Evolutionary conservation across 192 early-diverging fungal genomes (phyloP), one percentile per base, ranked within the genome.

Genomic region (Mortierella claussenii): DNA sequence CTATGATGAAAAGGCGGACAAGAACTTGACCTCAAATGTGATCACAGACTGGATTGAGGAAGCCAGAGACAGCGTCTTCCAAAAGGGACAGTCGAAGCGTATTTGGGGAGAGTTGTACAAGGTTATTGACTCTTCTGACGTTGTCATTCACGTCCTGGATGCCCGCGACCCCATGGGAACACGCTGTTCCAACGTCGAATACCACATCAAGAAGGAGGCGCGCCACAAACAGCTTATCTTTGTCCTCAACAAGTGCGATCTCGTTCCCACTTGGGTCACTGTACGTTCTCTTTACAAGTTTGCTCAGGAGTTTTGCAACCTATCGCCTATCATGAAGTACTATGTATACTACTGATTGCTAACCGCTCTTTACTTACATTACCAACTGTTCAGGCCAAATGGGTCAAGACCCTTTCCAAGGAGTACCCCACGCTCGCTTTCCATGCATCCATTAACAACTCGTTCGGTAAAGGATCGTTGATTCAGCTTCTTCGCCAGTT

Each of bases 41-140:
- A 74, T 83, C 78, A 86, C 69, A 34, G 93, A 93, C 69, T 91
- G 82, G 49, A 82, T 82, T 2, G 92, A 94, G 55, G 90, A 86
- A 30, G 88, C 89, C 24, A 86, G 93, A 65, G 94, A 96, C 73
- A 94, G 94, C 71, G 90, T 95, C 62, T 91, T 99, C 68, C 89
- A 88, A 32, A 95, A 95, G 44, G 97, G 97, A 55, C 95, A 96
- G 68, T 96, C 95, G 2, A 95, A 93, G 79, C 91, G 97, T 74
- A 99, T 99, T 59, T 99, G 97, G 97, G 92, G 92, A 82, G 97
- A 99, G 80, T 83, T 99, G 40, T 98, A 99, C 87, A 99, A 99
- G 85, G 95, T 97, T 34, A 90, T 99, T 47, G 96, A 98, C 81
- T 97, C 95, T 17, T 97, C 95, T 0, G 97, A 99, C 81, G 89